Conservation (phyloP, 345 rosid genomes). For the Alliaria petiolata region DNA sequence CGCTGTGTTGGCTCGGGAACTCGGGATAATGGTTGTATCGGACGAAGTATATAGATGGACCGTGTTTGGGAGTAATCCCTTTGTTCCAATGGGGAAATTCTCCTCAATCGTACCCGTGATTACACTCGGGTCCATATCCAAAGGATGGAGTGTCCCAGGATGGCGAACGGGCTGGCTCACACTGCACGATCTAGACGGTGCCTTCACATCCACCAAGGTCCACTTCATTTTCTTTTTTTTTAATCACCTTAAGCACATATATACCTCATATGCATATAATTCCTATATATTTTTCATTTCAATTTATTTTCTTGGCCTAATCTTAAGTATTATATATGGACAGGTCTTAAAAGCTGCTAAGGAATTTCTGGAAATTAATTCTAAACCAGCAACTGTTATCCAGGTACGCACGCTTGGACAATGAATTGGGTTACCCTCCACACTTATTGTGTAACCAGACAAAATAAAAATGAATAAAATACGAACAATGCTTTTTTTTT, state of each 20-base stretch:
- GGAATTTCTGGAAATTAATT: constrained; percentile 23
- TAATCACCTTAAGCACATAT: neutral
- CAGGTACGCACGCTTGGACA: constrained; percentile 18
- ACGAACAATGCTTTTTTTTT: too few relatives aligned
- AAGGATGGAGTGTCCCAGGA: constrained; percentile 57
- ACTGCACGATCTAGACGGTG: constrained; percentile 35
- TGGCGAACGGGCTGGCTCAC: constrained; percentile 61
- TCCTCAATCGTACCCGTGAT: constrained; percentile 47
- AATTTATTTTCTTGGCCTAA: neutral
- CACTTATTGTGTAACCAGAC: neutral
- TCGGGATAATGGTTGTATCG: constrained; percentile 46
- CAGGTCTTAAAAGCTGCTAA: constrained; percentile 43
- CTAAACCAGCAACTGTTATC: constrained; percentile 45
- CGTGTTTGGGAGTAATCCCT: constrained; percentile 40
- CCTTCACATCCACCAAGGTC: constrained; percentile 35
- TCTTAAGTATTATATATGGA: neutral
- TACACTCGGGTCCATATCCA: constrained; percentile 54
- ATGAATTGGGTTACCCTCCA: neutral
- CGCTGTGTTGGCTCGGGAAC: constrained; percentile 43
- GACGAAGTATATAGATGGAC: constrained; percentile 52
- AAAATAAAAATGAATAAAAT: neutral
- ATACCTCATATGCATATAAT: neutral
- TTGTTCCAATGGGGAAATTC: constrained; percentile 45
- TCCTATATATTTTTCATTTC: neutral
- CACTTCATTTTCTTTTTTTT: neutral